Evolutionary conservation across 495 filamentous ascomycete genomes (phyloP).

Genomic region (Penicillium alfredii): DNA sequence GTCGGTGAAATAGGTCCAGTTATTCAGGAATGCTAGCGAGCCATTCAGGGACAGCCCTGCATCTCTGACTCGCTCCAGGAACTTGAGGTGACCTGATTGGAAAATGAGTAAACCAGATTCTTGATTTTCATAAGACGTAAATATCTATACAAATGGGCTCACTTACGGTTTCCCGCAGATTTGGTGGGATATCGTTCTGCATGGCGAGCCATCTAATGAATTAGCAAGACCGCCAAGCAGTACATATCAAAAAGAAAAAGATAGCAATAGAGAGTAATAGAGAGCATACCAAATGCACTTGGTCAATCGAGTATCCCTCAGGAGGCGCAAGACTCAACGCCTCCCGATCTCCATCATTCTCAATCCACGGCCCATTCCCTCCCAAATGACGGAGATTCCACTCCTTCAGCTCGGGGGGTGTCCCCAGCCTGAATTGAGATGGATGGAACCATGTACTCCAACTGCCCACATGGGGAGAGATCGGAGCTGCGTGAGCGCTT

Average conservation of each 20-base stretch:
- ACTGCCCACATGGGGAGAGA: slow-evolving; percentile 14
- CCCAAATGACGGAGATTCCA: slow-evolving; percentile 57
- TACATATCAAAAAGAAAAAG: background rate
- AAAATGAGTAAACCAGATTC: background rate
- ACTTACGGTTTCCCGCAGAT: slow-evolving; percentile 48
- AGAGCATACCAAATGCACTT: slow-evolving; percentile 53
- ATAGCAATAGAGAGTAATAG: background rate
- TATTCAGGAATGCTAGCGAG: slow-evolving; percentile 47
- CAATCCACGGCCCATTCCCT: slow-evolving; percentile 55
- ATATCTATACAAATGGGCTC: background rate
- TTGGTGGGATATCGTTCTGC: slow-evolving; percentile 52
- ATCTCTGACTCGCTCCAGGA: slow-evolving; percentile 41
- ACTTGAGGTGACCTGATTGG: slow-evolving; percentile 43
- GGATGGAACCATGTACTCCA: slow-evolving; percentile 22
- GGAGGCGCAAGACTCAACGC: slow-evolving; percentile 38
- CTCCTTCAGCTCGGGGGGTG: slow-evolving; percentile 5
- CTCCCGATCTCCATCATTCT: slow-evolving; percentile 39
- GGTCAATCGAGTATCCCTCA: slow-evolving; percentile 45
- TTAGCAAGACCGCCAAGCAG: slow-evolving; percentile 3
- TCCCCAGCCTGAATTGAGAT: background rate
- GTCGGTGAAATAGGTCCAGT: slow-evolving; percentile 51
- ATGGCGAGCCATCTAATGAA: slow-evolving; percentile 59
- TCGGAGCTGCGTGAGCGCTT: background rate
- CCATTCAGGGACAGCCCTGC: slow-evolving; percentile 39
- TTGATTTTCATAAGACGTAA: no score